Conservation (phyloP, 139 green algal species). For the Haematococcus sp. region DNA sequence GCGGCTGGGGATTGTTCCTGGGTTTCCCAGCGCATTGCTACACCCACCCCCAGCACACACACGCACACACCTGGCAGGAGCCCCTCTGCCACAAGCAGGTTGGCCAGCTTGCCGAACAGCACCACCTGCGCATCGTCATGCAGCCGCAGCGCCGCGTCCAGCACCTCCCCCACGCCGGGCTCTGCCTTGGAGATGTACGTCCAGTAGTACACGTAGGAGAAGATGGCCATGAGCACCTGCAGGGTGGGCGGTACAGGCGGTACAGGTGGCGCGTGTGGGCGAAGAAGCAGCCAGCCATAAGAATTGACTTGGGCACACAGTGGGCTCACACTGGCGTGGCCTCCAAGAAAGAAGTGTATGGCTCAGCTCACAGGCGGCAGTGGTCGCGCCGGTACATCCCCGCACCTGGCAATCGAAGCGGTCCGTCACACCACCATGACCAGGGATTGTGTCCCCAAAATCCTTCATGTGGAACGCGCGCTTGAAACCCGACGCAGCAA, state of each 20-base stretch:
- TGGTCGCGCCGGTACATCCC: no score
- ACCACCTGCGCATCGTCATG: conserved; percentile 42
- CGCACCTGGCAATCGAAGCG: conserved; percentile 95
- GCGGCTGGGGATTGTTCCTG: no score
- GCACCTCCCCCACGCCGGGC: conserved; percentile 51
- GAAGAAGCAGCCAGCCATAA: no score
- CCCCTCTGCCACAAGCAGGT: conserved; percentile 59
- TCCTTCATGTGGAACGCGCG: conserved; percentile 99
- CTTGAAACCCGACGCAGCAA: conserved; percentile 99
- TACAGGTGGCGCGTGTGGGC: no score
- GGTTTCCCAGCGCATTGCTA: no score
- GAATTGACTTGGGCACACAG: no score
- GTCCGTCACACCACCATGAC: conserved; percentile 97
- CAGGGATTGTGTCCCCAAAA: conserved; percentile 97
- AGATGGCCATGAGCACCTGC: conserved; percentile 95
- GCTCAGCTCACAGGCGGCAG: no score
- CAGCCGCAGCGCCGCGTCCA: conserved; percentile 41
- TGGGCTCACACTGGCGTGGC: no score
- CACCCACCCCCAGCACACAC: not conserved
- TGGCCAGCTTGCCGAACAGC: conserved; percentile 62
- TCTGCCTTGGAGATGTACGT: conserved; percentile 64
- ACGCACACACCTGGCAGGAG: conserved; percentile 38
- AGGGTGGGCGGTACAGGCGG: not conserved
- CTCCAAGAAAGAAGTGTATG: no score
- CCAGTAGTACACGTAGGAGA: conserved; percentile 93